A percentile compares a stretch with the other conserved stretches of the same genome.
These are phyloP conservation scores for Chaetomiaceae sp. DNA, from an alignment of 2,329 filamentous ascomycete genomes.

Conservation along the genomic window DNA sequence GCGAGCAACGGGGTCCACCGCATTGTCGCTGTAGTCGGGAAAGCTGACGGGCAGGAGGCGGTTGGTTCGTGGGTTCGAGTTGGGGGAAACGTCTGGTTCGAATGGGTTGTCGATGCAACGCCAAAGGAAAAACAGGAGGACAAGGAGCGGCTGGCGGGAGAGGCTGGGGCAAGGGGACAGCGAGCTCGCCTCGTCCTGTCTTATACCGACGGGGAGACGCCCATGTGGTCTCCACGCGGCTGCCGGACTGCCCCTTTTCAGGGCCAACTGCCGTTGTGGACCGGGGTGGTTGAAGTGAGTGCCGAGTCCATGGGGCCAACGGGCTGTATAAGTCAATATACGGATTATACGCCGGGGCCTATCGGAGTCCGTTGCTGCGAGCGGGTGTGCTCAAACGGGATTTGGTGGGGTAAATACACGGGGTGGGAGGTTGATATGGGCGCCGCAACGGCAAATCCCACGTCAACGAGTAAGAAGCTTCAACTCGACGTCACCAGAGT, in stretches of 20 bases:
- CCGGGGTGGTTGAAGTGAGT: constrained; percentile 10
- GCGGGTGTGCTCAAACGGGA: background rate
- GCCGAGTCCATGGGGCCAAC: constrained; percentile 13
- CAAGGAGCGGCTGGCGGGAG: background rate
- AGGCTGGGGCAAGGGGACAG: background rate
- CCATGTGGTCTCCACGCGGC: background rate
- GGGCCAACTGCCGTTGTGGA: constrained; percentile 13
- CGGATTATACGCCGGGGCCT: constrained; percentile 6
- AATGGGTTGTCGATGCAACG: background rate
- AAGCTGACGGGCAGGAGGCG: background rate
- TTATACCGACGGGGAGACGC: background rate
- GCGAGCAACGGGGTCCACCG: constrained; percentile 31
- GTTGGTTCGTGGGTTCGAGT: too few species aligned
- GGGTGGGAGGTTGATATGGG: constrained; percentile 7
- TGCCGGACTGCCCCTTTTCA: background rate
- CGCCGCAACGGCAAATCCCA: constrained; percentile 11
- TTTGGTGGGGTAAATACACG: constrained; percentile 19
- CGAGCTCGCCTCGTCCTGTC: background rate
- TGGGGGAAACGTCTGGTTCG: background rate
- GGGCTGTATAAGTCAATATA: constrained; percentile 14
- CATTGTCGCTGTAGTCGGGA: constrained; percentile 21
- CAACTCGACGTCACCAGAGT: constrained; percentile 12
- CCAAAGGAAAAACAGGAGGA: background rate
- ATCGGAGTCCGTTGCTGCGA: background rate
- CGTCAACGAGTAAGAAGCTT: background rate